phyloP scores from a whole-genome alignment of 148 eudicot genomes.

The Gaultheria prostrata region DNA sequence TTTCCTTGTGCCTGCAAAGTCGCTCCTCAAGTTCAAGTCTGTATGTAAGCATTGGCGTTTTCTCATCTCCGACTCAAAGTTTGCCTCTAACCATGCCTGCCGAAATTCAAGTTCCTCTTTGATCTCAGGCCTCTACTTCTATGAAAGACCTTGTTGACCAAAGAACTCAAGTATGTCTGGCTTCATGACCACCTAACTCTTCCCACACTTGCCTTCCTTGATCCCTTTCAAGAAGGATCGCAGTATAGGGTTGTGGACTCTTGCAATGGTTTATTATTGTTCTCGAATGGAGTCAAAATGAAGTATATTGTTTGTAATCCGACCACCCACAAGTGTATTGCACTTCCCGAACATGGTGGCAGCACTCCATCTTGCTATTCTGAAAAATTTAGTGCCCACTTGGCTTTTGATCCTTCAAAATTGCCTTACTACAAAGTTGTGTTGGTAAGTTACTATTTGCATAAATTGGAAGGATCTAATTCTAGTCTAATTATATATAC shows the following conservation, averaged over 20 bases:
- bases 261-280: neutral
- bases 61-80: neutral
- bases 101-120: neutral
- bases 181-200: neutral
- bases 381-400: neutral
- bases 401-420: slow-evolving; percentile 7
- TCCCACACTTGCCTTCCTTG: neutral
- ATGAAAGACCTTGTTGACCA: neutral
- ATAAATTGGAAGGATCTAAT: too few species aligned
- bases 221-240: neutral
- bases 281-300: neutral
- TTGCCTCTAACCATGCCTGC: neutral
- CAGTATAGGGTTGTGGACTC: neutral
- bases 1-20: neutral
- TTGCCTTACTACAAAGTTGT: neutral
- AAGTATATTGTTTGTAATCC: neutral
- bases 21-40: neutral
- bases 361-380: neutral
- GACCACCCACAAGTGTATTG: neutral
- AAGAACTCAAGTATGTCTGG: neutral
- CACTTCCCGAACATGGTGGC: neutral
- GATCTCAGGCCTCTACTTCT: neutral
- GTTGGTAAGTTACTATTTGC: neutral
- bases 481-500: neutral
- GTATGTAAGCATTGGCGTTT: neutral